Base-by-base conservation (phyloP, 2,329 filamentous ascomycete species). In the Macrophomina pseudophaseolina region DNA sequence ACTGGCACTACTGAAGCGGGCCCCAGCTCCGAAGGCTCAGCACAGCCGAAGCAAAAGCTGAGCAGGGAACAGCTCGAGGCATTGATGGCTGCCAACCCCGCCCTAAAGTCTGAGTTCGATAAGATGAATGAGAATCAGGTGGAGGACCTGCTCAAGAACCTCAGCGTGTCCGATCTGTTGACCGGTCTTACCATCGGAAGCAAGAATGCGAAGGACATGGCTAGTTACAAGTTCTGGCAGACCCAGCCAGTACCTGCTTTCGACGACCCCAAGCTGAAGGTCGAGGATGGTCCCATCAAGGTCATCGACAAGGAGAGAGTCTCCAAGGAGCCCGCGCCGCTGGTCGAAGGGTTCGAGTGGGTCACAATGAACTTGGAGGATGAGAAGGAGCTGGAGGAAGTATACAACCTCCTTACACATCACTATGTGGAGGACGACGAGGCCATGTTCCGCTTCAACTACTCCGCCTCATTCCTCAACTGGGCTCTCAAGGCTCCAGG, bases 401-500 rank as follows among this genome's bases (percentile, higher is more conserved):
- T 99, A 6, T 97, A 94, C 79, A 92, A 97, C 71, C 83, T 99
- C 71, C 84, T 99, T 67, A 92, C 92, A 71, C 91, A 93, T 65
- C 95, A 99, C 81, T 99, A 98, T 72, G 95, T 99, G 68, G 95
- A 99, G 81, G 95, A 99, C 77, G 91, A 93, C 73, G 94, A 97
- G 77, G 93, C 94, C 69, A 97, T 96, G 86, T 98, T 99, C 83
- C 90, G 95, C 64, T 98, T 99, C 85, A 94, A 95, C 79, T 99
- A 99, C 82, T 97, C 93, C 1, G 84, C 88, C 46, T 89, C 91
- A 1, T 96, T 98, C 75, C 83, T 99, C 56, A 90, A 93, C 78
- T 99, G 95, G 93, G 94, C 94, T 11, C 87, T 99, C 75, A 94
- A 97, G 85, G 90, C 94, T 52, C 95, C 95, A 0, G 94, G 93